These are phyloP conservation scores for Metschnikowia baotianmanensis DNA, from an alignment of 805 yeast genomes.

Conservation along the genomic window DNA sequence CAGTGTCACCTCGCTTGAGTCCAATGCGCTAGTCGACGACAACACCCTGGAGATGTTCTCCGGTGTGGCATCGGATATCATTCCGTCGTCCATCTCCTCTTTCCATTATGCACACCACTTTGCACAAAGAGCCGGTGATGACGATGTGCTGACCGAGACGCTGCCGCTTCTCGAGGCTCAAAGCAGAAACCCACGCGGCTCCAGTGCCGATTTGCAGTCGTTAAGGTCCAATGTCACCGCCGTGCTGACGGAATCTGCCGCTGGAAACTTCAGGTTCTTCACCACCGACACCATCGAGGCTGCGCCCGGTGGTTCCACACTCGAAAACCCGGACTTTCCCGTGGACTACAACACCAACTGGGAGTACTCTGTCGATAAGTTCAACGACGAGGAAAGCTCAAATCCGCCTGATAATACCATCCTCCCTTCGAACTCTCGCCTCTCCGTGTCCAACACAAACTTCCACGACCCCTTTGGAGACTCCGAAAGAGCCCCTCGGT, in stretches of 20 bases:
- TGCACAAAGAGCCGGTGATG: constrained; percentile 21
- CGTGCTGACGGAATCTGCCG: constrained; percentile 34
- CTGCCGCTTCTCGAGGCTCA: constrained; percentile 34
- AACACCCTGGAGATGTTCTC: constrained; percentile 70
- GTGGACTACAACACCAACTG: constrained; percentile 75
- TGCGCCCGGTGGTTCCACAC: constrained; percentile 85
- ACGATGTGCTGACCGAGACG: constrained; percentile 25
- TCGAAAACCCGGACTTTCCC: constrained; percentile 53
- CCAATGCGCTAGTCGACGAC: constrained; percentile 44
- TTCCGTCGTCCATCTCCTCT: constrained; percentile 75
- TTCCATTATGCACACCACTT: constrained; percentile 69
- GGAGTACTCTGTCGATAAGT: constrained; percentile 59
- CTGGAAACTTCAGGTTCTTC: constrained; percentile 68
- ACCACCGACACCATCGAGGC: constrained; percentile 76
- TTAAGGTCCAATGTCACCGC: constrained; percentile 36
- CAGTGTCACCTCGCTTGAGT: constrained; percentile 34
- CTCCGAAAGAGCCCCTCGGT: constrained; percentile 13
- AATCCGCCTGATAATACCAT: constrained; percentile 3
- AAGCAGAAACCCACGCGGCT: constrained; percentile 1
- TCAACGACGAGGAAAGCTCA: constrained; percentile 23
- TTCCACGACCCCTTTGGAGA: constrained; percentile 9
- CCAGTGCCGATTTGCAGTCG: constrained; percentile 27
- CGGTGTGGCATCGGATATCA: constrained; percentile 72
- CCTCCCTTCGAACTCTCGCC: constrained; percentile 5
- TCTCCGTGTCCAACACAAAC: constrained; percentile 7